Evolutionary conservation across 1,284 basidiomycete genomes (phyloP).

Genomic region (Ceratorhiza oryzae-sativae): DNA sequence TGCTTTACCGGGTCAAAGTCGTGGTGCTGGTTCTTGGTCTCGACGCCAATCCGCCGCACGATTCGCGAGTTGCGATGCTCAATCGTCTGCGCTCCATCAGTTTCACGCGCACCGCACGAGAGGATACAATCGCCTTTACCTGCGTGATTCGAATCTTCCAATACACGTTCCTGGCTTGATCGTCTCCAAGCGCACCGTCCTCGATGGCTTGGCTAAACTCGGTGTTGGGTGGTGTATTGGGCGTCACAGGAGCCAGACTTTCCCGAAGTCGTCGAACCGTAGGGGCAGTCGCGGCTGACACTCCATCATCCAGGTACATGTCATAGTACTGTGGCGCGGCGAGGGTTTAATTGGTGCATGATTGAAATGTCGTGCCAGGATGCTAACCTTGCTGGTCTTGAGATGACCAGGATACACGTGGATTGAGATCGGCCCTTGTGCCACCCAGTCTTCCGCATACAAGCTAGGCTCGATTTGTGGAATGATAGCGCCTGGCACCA

Average conservation of each 20-base stretch:
- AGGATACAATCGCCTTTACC: background rate
- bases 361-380: too few relatives aligned
- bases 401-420: constrained; percentile 37
- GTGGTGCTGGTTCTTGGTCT: background rate
- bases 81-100: background rate
- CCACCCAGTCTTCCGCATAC: constrained; percentile 23
- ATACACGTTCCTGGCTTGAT: constrained; percentile 11
- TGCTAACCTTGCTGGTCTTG: background rate
- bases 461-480: constrained; percentile 37
- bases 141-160: constrained; percentile 21
- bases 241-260: background rate
- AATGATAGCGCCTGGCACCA: constrained; percentile 36
- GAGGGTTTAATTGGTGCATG: too few relatives aligned
- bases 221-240: background rate
- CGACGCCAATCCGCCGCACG: background rate
- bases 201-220: background rate
- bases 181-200: constrained; percentile 7
- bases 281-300: constrained; percentile 32
- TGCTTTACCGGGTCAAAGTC: constrained; percentile 13
- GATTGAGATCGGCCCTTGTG: constrained; percentile 15
- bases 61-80: background rate
- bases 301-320: constrained; percentile 40
- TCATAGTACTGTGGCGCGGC: constrained; percentile 8
- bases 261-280: background rate
- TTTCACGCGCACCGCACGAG: background rate